Base-by-base conservation (phyloP, 352 stramenopile genomes). In the Phytophthora crassamura region DNA sequence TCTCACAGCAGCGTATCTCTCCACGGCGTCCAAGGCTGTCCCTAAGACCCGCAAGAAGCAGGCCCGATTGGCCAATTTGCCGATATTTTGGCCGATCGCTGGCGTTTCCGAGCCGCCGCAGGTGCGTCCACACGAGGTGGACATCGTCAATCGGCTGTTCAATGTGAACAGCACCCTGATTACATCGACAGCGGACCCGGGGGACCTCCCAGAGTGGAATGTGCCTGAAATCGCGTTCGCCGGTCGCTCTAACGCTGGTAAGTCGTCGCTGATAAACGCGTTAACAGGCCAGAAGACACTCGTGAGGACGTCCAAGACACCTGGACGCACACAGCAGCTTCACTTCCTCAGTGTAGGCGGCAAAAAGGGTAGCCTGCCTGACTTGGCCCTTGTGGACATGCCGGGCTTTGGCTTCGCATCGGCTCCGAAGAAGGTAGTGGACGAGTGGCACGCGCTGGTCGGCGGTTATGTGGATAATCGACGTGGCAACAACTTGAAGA, bases 221-320 rank as follows among this genome's bases (percentile, higher is more conserved):
- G 67, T 91, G 7, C 87, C 89, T 11, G 87, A 97, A 73, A 75
- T 97, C 25, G 87, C 87, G 28, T 93, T 97, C 42, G 84, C 88
- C 2, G 90, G 90, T 11, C 88, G 90, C 51, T 96, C 88, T 9
- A 97, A 97, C 62, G 87, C 90, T 4, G 90, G 90, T 36, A 97
- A 97, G 61, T 96, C 87, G 36, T 95, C 90, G 40, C 66, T 97
- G 12, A 91, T 97, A 47, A 96, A 96, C 49, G 84, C 90, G 7
- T 54, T 98, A 28, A 78, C 92, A 11, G 77, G 73, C 4, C 84
- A 93, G 59, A 72, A 57, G 20, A 67, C 67, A 15, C 84, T 96
- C 50, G 69, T 93, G 59, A 69, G 86, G 53, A 90, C 85, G 45
- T 95, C 84, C 61, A 97, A 96, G 78, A 94, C 73, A 14, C 88